phyloP scores from a whole-genome alignment of 257 asterid genomes.

The Solanum bulbocastanum region DNA sequence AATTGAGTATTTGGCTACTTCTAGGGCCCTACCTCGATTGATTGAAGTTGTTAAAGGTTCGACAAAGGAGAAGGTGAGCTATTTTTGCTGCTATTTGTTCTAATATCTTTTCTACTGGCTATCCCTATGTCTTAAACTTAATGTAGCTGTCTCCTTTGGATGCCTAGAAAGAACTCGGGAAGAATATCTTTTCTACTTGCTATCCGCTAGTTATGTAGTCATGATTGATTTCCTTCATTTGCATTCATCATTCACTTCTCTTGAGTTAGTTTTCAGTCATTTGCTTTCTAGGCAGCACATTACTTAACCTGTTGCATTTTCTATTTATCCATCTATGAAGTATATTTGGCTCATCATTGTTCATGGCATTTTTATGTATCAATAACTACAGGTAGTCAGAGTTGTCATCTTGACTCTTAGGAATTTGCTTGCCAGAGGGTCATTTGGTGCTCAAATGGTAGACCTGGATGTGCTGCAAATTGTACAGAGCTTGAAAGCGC shows the following conservation, averaged over 20 bases:
- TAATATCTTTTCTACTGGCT: neutral
- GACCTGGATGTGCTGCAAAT: constrained; percentile 69
- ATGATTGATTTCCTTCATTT: neutral
- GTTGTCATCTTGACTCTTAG: constrained; percentile 77
- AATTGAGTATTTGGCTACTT: constrained; percentile 68
- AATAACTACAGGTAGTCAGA: constrained; percentile 63
- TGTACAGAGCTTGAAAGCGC: constrained; percentile 81
- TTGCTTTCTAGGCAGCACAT: neutral
- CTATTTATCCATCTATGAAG: neutral
- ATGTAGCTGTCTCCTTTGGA: neutral
- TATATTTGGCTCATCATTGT: neutral
- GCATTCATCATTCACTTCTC: neutral
- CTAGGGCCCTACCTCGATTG: constrained; percentile 55
- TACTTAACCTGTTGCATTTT: neutral
- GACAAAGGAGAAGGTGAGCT: constrained; percentile 73
- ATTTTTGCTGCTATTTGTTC: neutral
- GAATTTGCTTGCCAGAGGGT: constrained; percentile 73
- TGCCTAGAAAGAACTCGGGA: neutral
- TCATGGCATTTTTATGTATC: neutral
- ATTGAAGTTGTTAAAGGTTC: constrained; percentile 83
- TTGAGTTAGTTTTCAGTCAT: neutral
- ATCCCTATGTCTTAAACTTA: neutral
- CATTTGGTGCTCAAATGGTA: constrained; percentile 81
- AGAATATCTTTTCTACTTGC: neutral
- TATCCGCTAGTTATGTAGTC: neutral